Evolutionary conservation across 805 yeast species (phyloP), one percentile per base, ranked within the genome.

Genomic region (Teunomyces kruisii): DNA sequence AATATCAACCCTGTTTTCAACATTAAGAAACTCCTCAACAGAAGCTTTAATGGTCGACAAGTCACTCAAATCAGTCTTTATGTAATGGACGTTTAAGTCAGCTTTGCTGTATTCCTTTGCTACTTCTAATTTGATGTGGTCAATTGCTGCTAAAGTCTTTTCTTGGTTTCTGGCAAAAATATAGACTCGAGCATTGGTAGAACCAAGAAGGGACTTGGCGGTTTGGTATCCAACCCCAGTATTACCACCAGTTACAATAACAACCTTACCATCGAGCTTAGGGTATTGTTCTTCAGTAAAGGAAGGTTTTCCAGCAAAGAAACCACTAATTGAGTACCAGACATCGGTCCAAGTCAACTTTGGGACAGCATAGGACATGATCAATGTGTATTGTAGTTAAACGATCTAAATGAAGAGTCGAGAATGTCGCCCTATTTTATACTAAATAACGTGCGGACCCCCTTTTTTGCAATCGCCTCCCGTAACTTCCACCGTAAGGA

Each of bases 211-310:
- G 8, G 62, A 52, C 43, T 59, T 64, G 3, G 64, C 58, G 9
- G 60, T 55, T 31, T 67, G 62, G 26, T 57, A 49, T 31, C 54
- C 53, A 40, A 72, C 59, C 37, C 76, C 76, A 7, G 72, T 53
- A 39, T 65, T 69, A 17, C 63, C 62, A 41, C 76, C 76, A 6
- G 76, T 70, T 8, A 72, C 67, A 17, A 68, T 48, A 12, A 70
- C 70, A n/a, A 58, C 61, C 49, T 65, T 69, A 6, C 64, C 70
- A 2, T 65, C 57, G 38, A 72, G 51, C 42, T 63, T 62, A 12
- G 76, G 76, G 43, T 65, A 67, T 17, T 60, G 54, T 1, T 55
- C 50, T 12, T 67, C 67, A n/a, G 57, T 41, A 41, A 49, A 65
- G 2, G 46, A 40, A 8, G 72, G 70, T 6, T 33, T 27, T 12